Base-by-base conservation (phyloP, 1,284 basidiomycete genomes). In the Exobasidium cylindrosporum region DNA sequence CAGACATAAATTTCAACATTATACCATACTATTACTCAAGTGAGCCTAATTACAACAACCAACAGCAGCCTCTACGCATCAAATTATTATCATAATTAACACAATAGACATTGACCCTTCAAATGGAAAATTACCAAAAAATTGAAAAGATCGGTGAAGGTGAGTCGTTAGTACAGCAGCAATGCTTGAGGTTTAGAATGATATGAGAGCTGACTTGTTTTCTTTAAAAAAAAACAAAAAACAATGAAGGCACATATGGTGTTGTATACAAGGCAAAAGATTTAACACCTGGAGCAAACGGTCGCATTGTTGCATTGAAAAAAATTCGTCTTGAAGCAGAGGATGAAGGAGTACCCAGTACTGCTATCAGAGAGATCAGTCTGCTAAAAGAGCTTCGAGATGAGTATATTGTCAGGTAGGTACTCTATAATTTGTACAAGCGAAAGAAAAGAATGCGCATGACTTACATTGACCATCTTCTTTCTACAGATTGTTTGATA, bases 271-370 rank as follows among this genome's bases (percentile, higher is more conserved):
- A 81, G 62, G 73, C 76, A 4, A 69, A 67, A 56, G 80, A 81
- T 70, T 67, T 74, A 58, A 80, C 76, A 87, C 81, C 86, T 91
- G 73, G 94, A 93, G 54, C 84, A 94, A 76, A 76, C 47, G 75
- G 75, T 2, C 72, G 76, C 17, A 77, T 79, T 60, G 77, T 79
- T 13, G 77, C 77, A 1, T 67, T 79, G 59, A 99, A 99, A 86
- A 97, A 98, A 85, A 98, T 98, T 77, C 86, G 95, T 61, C 87
- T 98, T 40, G 96, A 98, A 81, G 92, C 93, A 21, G 95, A 98
- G 82, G 96, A 96, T 72, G 92, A 98, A 79, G 95, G 95, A 24
- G 95, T 97, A 21, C 95, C 95, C 4, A 92, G 89, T 72, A 98
- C 96, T 14, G 95, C 95, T 61, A 96, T 98, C 79, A 87, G 95